Percentiles rank a stretch among this genome's conserved stretches.
Evolutionary conservation across 768 basidiomycete genomes (phyloP).

Genomic region (Mycena galericulata): DNA sequence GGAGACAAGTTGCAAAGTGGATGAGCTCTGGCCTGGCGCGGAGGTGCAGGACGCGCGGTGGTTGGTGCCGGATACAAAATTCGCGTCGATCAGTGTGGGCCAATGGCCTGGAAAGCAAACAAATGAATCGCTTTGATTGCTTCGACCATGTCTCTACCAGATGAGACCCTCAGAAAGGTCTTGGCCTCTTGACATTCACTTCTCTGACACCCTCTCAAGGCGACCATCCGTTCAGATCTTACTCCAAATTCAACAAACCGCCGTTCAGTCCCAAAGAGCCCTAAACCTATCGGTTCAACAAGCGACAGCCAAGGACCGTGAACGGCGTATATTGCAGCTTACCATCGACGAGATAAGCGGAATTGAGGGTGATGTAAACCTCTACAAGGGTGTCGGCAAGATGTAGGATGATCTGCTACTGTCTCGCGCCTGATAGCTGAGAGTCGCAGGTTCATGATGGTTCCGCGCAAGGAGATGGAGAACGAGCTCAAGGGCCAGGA

Average conservation of each 20-base stretch:
- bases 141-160: slow-evolving; percentile 71
- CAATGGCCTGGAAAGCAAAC: too few species aligned
- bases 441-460: slow-evolving; percentile 85
- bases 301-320: slow-evolving; percentile 84
- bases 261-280: slow-evolving; percentile 85
- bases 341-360: slow-evolving; percentile 86
- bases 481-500: slow-evolving; percentile 79
- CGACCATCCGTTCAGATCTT: slow-evolving; percentile 71
- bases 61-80: slow-evolving; percentile 91
- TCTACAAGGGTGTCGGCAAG: slow-evolving; percentile 97
- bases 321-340: slow-evolving; percentile 89
- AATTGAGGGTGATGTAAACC: slow-evolving; percentile 78
- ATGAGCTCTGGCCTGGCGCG: not conserved
- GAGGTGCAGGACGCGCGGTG: slow-evolving; percentile 46
- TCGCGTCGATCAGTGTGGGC: slow-evolving; percentile 82
- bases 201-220: slow-evolving; percentile 35
- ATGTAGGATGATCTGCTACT: slow-evolving; percentile 68
- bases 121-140: slow-evolving; percentile 33
- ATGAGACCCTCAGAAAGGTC: slow-evolving; percentile 88
- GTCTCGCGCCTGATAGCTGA: slow-evolving; percentile 18
- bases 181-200: slow-evolving; percentile 28
- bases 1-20: not conserved
- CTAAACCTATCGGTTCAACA: slow-evolving; percentile 83
- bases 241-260: slow-evolving; percentile 92
- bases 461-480: slow-evolving; percentile 85